phyloP scores from a whole-genome alignment of 257 asterid species.

The Ilex aquifolium region DNA sequence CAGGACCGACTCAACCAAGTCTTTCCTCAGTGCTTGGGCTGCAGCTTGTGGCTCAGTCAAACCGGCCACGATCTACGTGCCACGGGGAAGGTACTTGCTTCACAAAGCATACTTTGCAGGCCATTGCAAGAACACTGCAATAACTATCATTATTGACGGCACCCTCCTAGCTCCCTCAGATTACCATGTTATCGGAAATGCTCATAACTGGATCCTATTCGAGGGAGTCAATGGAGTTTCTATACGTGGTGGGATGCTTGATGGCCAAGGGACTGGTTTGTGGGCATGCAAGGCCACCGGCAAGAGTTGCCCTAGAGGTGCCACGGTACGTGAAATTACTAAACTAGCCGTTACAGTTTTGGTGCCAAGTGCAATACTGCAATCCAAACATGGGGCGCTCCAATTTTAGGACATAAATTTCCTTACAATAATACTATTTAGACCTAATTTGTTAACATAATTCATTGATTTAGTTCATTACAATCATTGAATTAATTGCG shows the following conservation, averaged over 20 bases:
- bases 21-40: constrained; percentile 46
- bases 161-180: constrained; percentile 48
- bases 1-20: constrained; percentile 32
- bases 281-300: constrained; percentile 57
- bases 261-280: constrained; percentile 45
- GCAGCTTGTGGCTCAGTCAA: constrained; percentile 40
- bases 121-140: constrained; percentile 35
- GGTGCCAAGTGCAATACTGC: too few species aligned
- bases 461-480: too few species aligned
- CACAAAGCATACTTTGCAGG: constrained; percentile 27
- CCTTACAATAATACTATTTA: too few species aligned
- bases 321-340: constrained; percentile 34
- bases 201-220: constrained; percentile 39
- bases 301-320: constrained; percentile 44
- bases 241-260: constrained; percentile 46
- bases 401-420: too few species aligned
- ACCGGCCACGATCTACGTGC: constrained; percentile 40
- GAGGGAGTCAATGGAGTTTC: constrained; percentile 35
- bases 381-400: too few species aligned
- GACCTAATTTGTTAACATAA: too few species aligned
- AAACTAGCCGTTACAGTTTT: too few species aligned
- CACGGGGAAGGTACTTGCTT: constrained; percentile 42
- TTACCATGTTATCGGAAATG: constrained; percentile 28
- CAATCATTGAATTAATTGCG: too few species aligned
- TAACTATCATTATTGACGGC: constrained; percentile 32